A percentile compares a stretch with the other conserved stretches of the same genome.
phyloP scores from a whole-genome alignment of 208 protist species.

The Entamoeba invadens region DNA sequence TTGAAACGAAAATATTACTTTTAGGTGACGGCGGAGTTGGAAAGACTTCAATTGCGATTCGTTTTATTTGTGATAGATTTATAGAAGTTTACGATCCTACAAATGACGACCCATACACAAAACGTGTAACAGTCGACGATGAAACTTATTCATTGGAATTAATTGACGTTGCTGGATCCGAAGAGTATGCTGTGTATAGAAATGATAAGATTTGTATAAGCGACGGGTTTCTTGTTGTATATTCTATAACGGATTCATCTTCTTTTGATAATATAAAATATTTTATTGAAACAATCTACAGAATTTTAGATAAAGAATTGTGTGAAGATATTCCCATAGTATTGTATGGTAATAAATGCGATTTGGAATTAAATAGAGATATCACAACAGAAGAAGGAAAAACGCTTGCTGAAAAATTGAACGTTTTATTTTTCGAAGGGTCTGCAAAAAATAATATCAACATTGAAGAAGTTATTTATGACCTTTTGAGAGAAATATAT shows the following conservation, averaged over 20 bases:
- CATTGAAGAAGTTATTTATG: too few relatives aligned
- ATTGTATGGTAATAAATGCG: neutral
- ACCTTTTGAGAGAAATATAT: too few relatives aligned
- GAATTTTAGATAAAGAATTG: neutral
- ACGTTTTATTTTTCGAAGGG: neutral
- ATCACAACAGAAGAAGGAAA: neutral
- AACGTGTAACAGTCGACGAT: neutral
- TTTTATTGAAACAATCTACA: neutral
- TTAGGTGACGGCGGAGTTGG: neutral
- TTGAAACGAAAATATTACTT: neutral
- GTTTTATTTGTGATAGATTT: neutral
- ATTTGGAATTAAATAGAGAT: neutral
- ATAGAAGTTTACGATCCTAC: neutral
- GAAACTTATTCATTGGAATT: neutral
- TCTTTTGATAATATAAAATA: neutral
- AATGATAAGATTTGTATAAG: conserved; percentile 38
- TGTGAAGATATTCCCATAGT: neutral
- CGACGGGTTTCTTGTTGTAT: conserved; percentile 56
- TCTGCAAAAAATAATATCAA: neutral
- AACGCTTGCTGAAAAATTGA: neutral
- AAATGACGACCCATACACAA: neutral
- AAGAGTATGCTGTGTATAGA: conserved; percentile 51
- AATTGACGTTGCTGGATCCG: neutral
- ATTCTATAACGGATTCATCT: conserved; percentile 31
- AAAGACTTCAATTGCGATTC: neutral